Percentiles rank a stretch among this genome's conserved stretches.
Evolutionary conservation across 306 rosid species (phyloP).

Genomic region (Astragalus glycyphyllos): DNA sequence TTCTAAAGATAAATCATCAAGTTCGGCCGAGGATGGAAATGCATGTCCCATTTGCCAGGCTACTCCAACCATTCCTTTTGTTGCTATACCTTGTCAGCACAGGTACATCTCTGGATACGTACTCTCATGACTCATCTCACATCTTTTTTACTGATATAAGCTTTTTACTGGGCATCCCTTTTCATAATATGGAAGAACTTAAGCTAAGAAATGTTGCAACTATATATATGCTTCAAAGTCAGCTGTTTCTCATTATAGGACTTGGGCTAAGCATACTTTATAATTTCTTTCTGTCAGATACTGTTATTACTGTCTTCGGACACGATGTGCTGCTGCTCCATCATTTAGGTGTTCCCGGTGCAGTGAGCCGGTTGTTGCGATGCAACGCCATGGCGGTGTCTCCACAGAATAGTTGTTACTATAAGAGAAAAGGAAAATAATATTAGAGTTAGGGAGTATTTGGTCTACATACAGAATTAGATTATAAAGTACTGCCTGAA

Average conservation of each 20-base stretch:
- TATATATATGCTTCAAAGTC: constrained; percentile 33
- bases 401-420: constrained; percentile 47
- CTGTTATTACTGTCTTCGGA: constrained; percentile 96
- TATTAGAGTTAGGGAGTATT: constrained; percentile 41
- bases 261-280: constrained; percentile 14
- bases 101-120: constrained; percentile 56
- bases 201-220: constrained; percentile 2
- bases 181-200: not conserved
- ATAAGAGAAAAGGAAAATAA: constrained; percentile 27
- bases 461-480: constrained; percentile 46
- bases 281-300: constrained; percentile 58
- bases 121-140: not conserved
- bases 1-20: constrained; percentile 87
- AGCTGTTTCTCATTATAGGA: constrained; percentile 3
- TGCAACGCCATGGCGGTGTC: constrained; percentile 72
- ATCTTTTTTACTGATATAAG: not conserved
- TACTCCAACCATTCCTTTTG: constrained; percentile 83
- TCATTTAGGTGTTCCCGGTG: constrained; percentile 93
- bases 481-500: constrained; percentile 49
- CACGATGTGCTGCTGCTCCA: constrained; percentile 85
- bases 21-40: constrained; percentile 67
- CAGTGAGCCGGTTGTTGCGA: constrained; percentile 81
- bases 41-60: constrained; percentile 86
- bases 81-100: constrained; percentile 96
- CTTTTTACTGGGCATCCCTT: constrained; percentile 6